Evolutionary conservation across 257 asterid species (phyloP), one percentile per base, ranked within the genome.

Genomic region (Plantago major): DNA sequence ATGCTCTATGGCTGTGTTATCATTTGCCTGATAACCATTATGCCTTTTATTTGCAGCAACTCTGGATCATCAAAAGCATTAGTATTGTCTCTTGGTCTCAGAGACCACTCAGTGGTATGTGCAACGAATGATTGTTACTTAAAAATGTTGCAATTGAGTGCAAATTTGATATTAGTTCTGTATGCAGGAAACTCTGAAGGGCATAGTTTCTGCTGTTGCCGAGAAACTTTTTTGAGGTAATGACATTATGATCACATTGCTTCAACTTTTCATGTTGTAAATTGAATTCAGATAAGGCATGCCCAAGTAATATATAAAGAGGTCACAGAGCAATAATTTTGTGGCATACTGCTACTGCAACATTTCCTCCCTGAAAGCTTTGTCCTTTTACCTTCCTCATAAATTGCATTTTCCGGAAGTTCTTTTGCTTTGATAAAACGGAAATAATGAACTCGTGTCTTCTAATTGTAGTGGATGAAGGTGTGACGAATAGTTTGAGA

Each of bases 21-120:
- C 50, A 38, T 44, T 18, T 30, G 55, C 60, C 46, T 47, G 19
- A 48, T 17, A 47, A 46, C 14, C 63, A 19, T 0, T 18, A 49
- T 30, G 3, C 53, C 55, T 8, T 28, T 50, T 70, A 19, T 60
- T n/a, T 65, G 77, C 90, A 86, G 95, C 76, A 73, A 73, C 57
- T 57, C 82, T 16, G 95, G 95, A 70, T 89, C 92, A 19, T 71
- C 95, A 1, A 89, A 76, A 66, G 70, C 93, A 47, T 66, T 92
- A 72, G 92, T 92, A 46, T 76, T 92, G 50, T 81, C 95, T 62
- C 95, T 89, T 64, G 98, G 98, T 61, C 86, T 92, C 49, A 83
- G 73, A 71, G 89, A 86, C 63, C 95, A 92, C 76, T 84, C 98
- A 18, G 48, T 62, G 95, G 98, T 91, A 82, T 66, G 43, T 15